These are phyloP conservation scores for Jaapia argillacea DNA, from an alignment of 768 basidiomycete species.

Conservation along the genomic window DNA sequence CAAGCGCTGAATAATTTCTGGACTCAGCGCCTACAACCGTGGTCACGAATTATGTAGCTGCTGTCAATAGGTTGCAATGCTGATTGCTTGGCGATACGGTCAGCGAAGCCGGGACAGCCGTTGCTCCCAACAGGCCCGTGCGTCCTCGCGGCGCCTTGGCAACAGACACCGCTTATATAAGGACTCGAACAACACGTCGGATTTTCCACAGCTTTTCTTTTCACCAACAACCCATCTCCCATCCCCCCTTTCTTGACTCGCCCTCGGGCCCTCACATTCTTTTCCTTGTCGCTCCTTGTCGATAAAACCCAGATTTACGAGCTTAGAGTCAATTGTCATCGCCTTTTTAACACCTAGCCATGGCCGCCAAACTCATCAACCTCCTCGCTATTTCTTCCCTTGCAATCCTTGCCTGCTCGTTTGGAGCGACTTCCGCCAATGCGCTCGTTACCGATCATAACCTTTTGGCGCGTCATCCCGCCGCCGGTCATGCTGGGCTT, in stretches of 20 bases:
- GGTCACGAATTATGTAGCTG: not conserved
- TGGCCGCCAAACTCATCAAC: slow-evolving; percentile 35
- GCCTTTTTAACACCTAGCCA: slow-evolving; percentile 21
- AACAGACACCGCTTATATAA: not conserved
- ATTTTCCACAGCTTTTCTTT: slow-evolving; percentile 8
- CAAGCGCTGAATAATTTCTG: too few species aligned
- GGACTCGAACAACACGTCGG: slow-evolving; percentile 7
- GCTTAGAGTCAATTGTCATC: slow-evolving; percentile 4
- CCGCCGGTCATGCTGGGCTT: slow-evolving; percentile 32
- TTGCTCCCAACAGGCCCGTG: not conserved
- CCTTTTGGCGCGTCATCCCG: slow-evolving; percentile 33
- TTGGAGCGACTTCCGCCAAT: slow-evolving; percentile 33
- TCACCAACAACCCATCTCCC: slow-evolving; percentile 3
- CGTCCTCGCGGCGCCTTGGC: not conserved
- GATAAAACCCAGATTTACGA: slow-evolving; percentile 1
- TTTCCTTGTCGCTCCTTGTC: slow-evolving; percentile 11
- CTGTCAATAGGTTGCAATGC: not conserved
- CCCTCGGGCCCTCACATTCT: slow-evolving; percentile 16
- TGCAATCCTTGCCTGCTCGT: slow-evolving; percentile 43
- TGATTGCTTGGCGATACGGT: not conserved
- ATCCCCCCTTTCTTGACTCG: slow-evolving; percentile 4
- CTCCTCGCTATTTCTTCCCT: slow-evolving; percentile 50
- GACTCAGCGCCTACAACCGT: too few species aligned
- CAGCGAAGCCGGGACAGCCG: not conserved
- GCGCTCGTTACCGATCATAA: slow-evolving; percentile 37